phyloP scores from a whole-genome alignment of 2,329 filamentous ascomycete genomes.

The Colletotrichum cuscutae region DNA sequence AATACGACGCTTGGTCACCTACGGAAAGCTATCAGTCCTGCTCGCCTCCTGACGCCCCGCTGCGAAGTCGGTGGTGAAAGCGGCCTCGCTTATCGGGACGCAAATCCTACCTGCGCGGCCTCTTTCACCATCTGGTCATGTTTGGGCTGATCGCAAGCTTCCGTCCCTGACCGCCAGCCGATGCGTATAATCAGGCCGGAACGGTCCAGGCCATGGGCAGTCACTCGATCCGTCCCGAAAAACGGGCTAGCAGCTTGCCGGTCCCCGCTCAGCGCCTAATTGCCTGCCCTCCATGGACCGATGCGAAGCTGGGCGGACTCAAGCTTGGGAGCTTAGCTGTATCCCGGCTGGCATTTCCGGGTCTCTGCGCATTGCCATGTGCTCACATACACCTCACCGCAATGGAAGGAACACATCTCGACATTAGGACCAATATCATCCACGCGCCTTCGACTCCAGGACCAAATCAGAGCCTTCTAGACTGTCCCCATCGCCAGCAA shows the following conservation, averaged over 20 bases:
- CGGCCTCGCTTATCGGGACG: slow-evolving; percentile 28
- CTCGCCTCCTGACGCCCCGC: slow-evolving; percentile 50
- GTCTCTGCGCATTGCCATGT: not conserved
- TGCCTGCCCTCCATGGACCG: slow-evolving; percentile 3
- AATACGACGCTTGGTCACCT: not conserved
- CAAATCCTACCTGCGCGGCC: not conserved
- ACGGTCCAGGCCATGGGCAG: slow-evolving; percentile 15
- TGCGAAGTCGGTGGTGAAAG: slow-evolving; percentile 23
- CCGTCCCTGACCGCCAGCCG: slow-evolving; percentile 15
- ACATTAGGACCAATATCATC: not conserved
- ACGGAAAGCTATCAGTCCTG: slow-evolving; percentile 17
- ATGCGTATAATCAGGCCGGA: slow-evolving; percentile 4
- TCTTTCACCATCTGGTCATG: not conserved
- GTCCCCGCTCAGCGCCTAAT: slow-evolving; percentile 12
- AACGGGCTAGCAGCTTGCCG: slow-evolving; percentile 6
- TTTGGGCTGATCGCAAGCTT: not conserved
- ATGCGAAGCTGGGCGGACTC: slow-evolving; percentile 16
- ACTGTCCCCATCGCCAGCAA: not conserved
- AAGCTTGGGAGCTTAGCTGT: not conserved
- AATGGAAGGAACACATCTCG: not conserved
- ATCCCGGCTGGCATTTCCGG: not conserved
- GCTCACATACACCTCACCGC: not conserved
- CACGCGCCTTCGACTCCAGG: not conserved
- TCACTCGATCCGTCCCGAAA: slow-evolving; percentile 25
- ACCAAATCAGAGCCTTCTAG: not conserved